Base-by-base conservation (phyloP, 371 early-diverging fungal genomes). In the Globomyces sp. region DNA sequence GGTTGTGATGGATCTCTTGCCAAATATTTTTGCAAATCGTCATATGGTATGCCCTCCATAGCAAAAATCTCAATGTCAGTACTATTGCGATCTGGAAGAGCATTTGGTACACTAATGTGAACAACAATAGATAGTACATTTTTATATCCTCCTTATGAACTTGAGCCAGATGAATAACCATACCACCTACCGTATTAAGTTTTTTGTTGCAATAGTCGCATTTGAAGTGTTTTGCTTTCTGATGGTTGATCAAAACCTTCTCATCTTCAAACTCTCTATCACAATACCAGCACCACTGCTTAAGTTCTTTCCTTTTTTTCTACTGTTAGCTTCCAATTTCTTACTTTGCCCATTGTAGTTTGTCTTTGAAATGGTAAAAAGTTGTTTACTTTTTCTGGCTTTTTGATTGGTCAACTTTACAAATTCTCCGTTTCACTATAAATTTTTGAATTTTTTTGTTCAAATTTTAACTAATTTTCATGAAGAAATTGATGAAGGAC, bases 221-320 rank as follows among this genome's bases (percentile, higher is more conserved):
- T 71, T 94, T 93, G 84, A 94, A 95, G 75, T 95, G 95, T 73
- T 92, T 92, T 39, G 93, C 93, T 82, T 87, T 71, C 75, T 96
- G 94, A 77, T 97, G 96, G 64, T 89, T 85, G 44, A 97, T 89
- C 61, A 98, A 82, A 5, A 94, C 89, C 73, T 93, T 94, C 66
- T 95, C 95, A 75, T 95, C 95, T 62, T 95, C 95, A 75, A 98
- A 98, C 63, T 94, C 94, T 67, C 95, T 86, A 73, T 96, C 94
- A 77, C 98, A 98, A 75, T 96, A 97, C 95, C 94, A 41, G 48
- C 40, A 87, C 90, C 92, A 90, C 34, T 90, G 90, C 67, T 86
- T 78, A 41, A 80, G 53, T 66, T 85, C 82, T 51, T 81, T 77
- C 70, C 82, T 84, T 78, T 87, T 89, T 74, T 83, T 88, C 80